Base-by-base conservation (phyloP, 176 grass and related monocot species). In the Urochloa ruziziensis region DNA sequence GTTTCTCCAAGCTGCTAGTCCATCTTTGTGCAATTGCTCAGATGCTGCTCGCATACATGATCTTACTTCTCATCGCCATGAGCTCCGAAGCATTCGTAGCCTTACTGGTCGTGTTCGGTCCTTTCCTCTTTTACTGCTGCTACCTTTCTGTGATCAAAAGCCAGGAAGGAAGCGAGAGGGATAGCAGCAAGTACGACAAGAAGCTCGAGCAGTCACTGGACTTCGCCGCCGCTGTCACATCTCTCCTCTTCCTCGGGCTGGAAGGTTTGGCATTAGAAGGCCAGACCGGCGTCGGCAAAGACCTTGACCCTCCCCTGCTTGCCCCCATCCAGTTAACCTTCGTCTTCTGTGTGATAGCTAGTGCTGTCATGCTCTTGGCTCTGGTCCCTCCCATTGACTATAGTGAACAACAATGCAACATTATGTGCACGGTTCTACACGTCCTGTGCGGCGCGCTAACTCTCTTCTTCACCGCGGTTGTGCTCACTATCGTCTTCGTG, bases 241-340 rank as follows among this genome's bases (percentile, higher is more conserved):
- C 53, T 21, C 74, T 77, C n/a, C 74, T 77, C 13, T 77, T 77
- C 7, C 74, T 77, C 23, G 74, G 34, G n/a, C 54, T 77, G 35
- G 35, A 77, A 77, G 74, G 74, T 29, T 2, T 77, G 13, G 74
- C 74, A 12, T 18, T 77, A 35, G 74, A 77, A 34, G 74, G 74
- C 2, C 74, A 77, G 35, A 32, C n/a, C 21, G 35, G 27, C 33
- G 21, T 27, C 34, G 53, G 21, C 52, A 11, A 27, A 15, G 53
- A 34, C 33, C 33, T 76, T 14, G 10, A 77, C 34, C 23, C 2
- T 25, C 34, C 7, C 52, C 53, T 77, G 10, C 5, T 3, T 27
- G 13, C 53, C 0, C 12, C 60, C 1, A 5, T 21, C 23, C 0
- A 25, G 6, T 17, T 33, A 14, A n/a, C n/a, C n/a, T 77, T 60